Base-by-base conservation (phyloP, 768 basidiomycete species). In the Coprinopsis marcescibilis region DNA sequence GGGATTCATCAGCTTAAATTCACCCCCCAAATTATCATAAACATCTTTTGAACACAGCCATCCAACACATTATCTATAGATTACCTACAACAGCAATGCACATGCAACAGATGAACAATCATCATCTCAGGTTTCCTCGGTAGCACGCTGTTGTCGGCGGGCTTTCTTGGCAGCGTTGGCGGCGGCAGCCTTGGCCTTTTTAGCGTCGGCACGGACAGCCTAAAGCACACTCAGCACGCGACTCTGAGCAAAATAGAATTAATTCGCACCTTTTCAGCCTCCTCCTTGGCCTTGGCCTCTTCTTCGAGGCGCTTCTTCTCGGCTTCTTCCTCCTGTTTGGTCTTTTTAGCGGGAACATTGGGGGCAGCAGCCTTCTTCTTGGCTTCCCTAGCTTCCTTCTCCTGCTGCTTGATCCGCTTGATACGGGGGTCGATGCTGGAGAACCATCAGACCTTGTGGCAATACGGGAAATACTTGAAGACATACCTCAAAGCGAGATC, bases 381-480 rank as follows among this genome's bases (percentile, higher is more conserved):
- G 29, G 89, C 87, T 57, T 93, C 92, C 10, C 92, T 76, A 0
- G 89, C 89, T 52, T 87, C 91, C 65, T 97, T 98, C 68, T 98
- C 95, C 61, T 95, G 81, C 56, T 89, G 87, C 65, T 93, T 95
- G 76, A 96, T 93, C 46, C 90, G 77, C 70, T 92, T 97, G 75
- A 99, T 96, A 52, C 95, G 87, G 20, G 95, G 95, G 64, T 99
- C 95, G 47, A 83, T 65, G 54, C 71, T 74, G 58, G 5, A 44
- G 32, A 4, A 5, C 30, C 21, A 29, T 35, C 14, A 21, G 19
- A 43, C 12, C 3, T 10, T 37, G 7, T 25, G 21, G 40, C 38
- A n/a, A 35, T 8, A 35, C 25, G 20, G 14, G 10, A 11, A 11
- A 26, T 41, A 20, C 29, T 44, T 39, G 13, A 48, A 23, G 24